Percentiles rank a stretch among this genome's conserved stretches.
phyloP scores from a whole-genome alignment of 1,284 basidiomycete genomes.

The Chondrostereum purpureum region DNA sequence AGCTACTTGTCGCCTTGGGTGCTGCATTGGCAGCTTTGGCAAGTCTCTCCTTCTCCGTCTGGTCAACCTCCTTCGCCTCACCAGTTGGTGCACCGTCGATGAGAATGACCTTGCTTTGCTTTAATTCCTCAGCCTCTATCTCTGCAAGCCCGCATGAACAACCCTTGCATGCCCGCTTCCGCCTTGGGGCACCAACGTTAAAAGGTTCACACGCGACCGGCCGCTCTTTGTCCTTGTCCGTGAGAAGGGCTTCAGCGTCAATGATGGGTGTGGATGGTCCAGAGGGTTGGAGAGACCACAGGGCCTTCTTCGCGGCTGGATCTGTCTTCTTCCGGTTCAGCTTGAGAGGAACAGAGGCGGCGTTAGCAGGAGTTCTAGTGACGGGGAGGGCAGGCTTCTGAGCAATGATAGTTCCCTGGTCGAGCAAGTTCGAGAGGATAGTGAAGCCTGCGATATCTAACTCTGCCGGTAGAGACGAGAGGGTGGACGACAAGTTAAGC shows the following conservation, averaged over 20 bases:
- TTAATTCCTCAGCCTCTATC: constrained; percentile 75
- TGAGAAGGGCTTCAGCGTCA: constrained; percentile 72
- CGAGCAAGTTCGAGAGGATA: constrained; percentile 36
- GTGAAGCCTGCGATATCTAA: constrained; percentile 60
- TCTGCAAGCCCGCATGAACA: constrained; percentile 94
- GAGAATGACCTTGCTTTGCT: constrained; percentile 55
- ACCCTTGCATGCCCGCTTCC: constrained; percentile 89
- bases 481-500: constrained; percentile 40
- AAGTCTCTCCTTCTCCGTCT: constrained; percentile 59
- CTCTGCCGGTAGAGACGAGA: constrained; percentile 43
- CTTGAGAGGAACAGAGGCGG: constrained; percentile 32
- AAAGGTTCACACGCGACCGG: constrained; percentile 66
- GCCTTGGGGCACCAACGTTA: constrained; percentile 42
- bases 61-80: constrained; percentile 55
- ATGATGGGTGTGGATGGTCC: constrained; percentile 30
- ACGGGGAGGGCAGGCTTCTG: constrained; percentile 53
- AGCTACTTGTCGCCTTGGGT: constrained; percentile 88
- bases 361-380: constrained; percentile 20
- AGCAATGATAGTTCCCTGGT: constrained; percentile 46
- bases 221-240: constrained; percentile 63
- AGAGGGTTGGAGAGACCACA: constrained; percentile 65
- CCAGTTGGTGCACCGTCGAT: constrained; percentile 55
- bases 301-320: constrained; percentile 65
- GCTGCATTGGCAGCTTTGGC: constrained; percentile 58
- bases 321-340: constrained; percentile 51